Evolutionary conservation across 2,329 filamentous ascomycete genomes (phyloP).

Genomic region (Zopfia rhizophila): DNA sequence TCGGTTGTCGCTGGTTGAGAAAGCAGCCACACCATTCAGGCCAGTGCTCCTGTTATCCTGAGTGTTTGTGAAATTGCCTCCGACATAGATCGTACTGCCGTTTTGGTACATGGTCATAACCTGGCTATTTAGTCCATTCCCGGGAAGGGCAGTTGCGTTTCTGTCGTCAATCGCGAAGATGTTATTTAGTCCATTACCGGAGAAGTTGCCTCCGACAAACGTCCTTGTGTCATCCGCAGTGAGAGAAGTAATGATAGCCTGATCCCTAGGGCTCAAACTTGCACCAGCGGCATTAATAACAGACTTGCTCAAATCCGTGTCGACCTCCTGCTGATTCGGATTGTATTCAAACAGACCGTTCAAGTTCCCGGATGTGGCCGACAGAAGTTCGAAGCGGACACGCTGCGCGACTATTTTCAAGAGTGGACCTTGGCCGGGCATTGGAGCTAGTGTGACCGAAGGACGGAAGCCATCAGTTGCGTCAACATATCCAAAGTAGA

Average conservation of each 20-base stretch:
- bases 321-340: conserved; percentile 68
- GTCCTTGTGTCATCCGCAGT: conserved; percentile 67
- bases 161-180: conserved; percentile 75
- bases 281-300: conserved; percentile 80
- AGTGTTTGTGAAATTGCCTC: conserved; percentile 85
- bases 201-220: conserved; percentile 88
- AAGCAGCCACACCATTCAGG: conserved; percentile 80
- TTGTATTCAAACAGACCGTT: conserved; percentile 94
- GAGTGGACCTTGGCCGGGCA: conserved; percentile 67
- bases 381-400: conserved; percentile 79
- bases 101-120: conserved; percentile 78
- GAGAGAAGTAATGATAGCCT: conserved; percentile 78
- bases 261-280: conserved; percentile 66
- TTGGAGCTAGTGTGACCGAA: conserved; percentile 79
- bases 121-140: conserved; percentile 80
- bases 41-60: conserved; percentile 68
- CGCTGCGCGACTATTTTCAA: conserved; percentile 90
- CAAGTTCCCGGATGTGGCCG: conserved; percentile 79
- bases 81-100: conserved; percentile 73
- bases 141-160: conserved; percentile 70
- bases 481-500: conserved; percentile 88
- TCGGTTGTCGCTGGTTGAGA: conserved; percentile 71
- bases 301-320: conserved; percentile 75
- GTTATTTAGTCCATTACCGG: conserved; percentile 71
- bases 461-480: conserved; percentile 81